Evolutionary conservation across 2,329 filamentous ascomycete species (phyloP).

Genomic region (Chrysosporium queenslandicum): DNA sequence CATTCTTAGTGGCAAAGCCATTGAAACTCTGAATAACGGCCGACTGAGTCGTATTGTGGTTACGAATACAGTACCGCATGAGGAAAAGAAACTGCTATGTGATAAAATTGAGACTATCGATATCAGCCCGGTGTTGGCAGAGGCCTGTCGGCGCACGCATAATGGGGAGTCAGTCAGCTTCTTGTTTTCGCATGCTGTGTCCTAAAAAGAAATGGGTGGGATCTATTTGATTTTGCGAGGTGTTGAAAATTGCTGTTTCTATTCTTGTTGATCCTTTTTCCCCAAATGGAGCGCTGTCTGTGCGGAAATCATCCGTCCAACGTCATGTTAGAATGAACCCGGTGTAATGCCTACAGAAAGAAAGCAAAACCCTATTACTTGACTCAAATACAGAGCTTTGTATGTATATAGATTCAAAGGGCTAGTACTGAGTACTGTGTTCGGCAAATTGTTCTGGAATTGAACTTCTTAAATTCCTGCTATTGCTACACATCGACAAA

Average conservation of each 20-base stretch:
- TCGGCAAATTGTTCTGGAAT: neutral
- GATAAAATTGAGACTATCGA: slow-evolving; percentile 81
- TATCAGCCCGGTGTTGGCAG: slow-evolving; percentile 63
- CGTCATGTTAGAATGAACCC: neutral
- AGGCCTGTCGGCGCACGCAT: slow-evolving; percentile 42
- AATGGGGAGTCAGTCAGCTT: slow-evolving; percentile 45
- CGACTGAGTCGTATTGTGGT: slow-evolving; percentile 70
- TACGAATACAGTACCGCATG: slow-evolving; percentile 77
- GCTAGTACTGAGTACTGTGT: neutral
- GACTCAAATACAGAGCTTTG: too few relatives aligned
- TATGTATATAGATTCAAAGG: neutral
- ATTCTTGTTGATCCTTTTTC: neutral
- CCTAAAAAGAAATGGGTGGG: slow-evolving; percentile 19
- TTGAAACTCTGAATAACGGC: slow-evolving; percentile 72
- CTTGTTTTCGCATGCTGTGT: slow-evolving; percentile 41
- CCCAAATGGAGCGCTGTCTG: neutral
- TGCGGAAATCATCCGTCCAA: neutral
- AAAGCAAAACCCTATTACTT: too few relatives aligned
- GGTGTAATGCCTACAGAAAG: neutral
- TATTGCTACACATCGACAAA: neutral
- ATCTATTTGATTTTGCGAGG: neutral
- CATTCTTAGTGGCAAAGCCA: slow-evolving; percentile 78
- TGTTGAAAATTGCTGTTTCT: neutral
- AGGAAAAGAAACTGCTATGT: slow-evolving; percentile 69
- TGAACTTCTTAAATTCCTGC: too few relatives aligned